Conservation (phyloP, 1,139 yeast species). For the Debaryomycetaceae sp. region DNA sequence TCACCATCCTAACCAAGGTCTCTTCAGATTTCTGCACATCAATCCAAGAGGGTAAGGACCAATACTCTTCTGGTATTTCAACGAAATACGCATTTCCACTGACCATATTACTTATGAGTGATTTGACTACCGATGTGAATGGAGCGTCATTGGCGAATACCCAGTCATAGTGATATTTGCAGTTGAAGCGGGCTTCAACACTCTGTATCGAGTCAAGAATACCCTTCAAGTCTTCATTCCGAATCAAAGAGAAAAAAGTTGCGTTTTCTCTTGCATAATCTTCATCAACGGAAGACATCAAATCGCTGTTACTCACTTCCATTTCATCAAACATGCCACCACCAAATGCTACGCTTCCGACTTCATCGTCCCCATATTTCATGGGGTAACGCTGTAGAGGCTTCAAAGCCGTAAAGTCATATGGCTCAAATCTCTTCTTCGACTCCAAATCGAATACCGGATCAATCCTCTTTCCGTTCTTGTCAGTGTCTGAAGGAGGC, state of each 20-base stretch:
- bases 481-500: background rate
- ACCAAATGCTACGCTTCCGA: constrained; percentile 5
- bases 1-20: constrained; percentile 13
- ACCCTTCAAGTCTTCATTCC: constrained; percentile 59
- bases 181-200: constrained; percentile 67
- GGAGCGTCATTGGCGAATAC: constrained; percentile 67
- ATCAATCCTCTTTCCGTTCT: no score
- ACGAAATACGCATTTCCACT: constrained; percentile 48
- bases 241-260: constrained; percentile 66
- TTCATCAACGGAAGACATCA: background rate
- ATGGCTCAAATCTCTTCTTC: background rate
- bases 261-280: constrained; percentile 32
- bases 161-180: constrained; percentile 67
- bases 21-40: constrained; percentile 17
- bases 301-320: background rate
- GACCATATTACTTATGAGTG: constrained; percentile 36
- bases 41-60: constrained; percentile 37
- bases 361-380: constrained; percentile 3
- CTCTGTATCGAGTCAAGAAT: constrained; percentile 54
- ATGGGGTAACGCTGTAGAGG: constrained; percentile 1
- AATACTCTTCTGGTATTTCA: constrained; percentile 44
- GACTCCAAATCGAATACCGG: background rate
- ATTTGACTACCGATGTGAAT: constrained; percentile 47
- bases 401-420: background rate
- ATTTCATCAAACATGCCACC: background rate